Base-by-base conservation (phyloP, 768 basidiomycete species). In the Lyophyllum atratum region DNA sequence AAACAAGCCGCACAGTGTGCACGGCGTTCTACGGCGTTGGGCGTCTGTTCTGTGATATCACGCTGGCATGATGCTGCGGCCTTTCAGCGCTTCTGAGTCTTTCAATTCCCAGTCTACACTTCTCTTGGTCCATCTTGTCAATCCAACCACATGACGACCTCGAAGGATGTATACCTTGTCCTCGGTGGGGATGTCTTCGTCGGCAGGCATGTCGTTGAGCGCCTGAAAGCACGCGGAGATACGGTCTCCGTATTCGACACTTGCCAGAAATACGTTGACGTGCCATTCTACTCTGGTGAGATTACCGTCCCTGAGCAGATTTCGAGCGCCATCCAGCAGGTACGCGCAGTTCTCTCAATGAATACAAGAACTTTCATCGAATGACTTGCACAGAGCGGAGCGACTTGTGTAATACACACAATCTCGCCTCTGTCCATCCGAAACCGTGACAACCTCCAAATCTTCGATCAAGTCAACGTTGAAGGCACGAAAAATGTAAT, bases 401-500 rank as follows among this genome's bases (percentile, higher is more conserved):
- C 89, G 19, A 90, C 87, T 1, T 86, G 84, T 60, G 85, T 93
- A 56, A 87, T 94, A 58, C 92, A 94, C 70, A 92, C 90, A 17
- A 92, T 90, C 19, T 89, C 89, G 0, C 78, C 77, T 8, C 85
- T 81, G 59, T 86, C 79, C n/a, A 75, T 74, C 54, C 56, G 76
- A 54, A 31, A 11, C 31, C 48, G n/a, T 9, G 76, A 77, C 50
- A 74, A 84, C 60, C 74, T 80, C 0, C 83, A 82, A 3, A 70
- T 92, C 10, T 92, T 87, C 73, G 84, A 82, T 72, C 88, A 86
- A 64, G 92, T 94, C 67, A 93, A 93, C 67, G 88, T 94, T 7
- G 81, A 87, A 29, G 92, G 90, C 3, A 92, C 91, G 0, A 78
- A 79, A 58, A 82, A 85, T 0, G 77, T 93, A 47, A 84, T 94